Evolutionary conservation across 257 asterid species (phyloP), one percentile per base, ranked within the genome.

Genomic region (Coffea canephora): DNA sequence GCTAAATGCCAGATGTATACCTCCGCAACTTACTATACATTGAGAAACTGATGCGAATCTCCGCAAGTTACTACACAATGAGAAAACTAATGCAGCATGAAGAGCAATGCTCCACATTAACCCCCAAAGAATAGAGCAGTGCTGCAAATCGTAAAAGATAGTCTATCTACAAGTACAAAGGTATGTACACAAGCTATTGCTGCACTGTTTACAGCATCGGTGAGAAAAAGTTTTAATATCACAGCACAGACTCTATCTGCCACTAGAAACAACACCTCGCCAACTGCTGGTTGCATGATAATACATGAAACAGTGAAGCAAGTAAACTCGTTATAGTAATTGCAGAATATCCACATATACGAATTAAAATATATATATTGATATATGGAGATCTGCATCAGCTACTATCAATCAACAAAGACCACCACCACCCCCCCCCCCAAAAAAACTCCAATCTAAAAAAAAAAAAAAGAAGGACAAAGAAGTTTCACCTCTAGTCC

Each of bases 401-500:
- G 43, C 71, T 16, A 69, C 66, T 25, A 3, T 19, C n/a, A 70
- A 69, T 48, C 59, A 57, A 69, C 5, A 46, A 80, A 52, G 48
- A 54, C 31, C 15, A 80, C 31, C 31, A n/a, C n/a, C n/a, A n/a
- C 31, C 31, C 31, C 31, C 31, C 31, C 31, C 31, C 31, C 31
- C 31, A 31, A 31, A 2, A 23, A 41, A 43, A 25, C 31, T 31
- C 31, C 31, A 31, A 31, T 31, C 31, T 31, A 31, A 31, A 31
- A 31, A 31, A 31, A 31, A 78, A 2, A 74, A 39, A 6, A 3
- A 54, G 16, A 16, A 54, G 21, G 83, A 65, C 23, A 82, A 83
- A 64, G 34, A 76, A 81, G 49, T 71, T 46, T 81, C 78, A 96
- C 99, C 99, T 91, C 90, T 82, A 1, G 99, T 94, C 59, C 98